Base-by-base conservation (phyloP, 192 early-diverging fungal species). In the Coemansia aciculifera region DNA sequence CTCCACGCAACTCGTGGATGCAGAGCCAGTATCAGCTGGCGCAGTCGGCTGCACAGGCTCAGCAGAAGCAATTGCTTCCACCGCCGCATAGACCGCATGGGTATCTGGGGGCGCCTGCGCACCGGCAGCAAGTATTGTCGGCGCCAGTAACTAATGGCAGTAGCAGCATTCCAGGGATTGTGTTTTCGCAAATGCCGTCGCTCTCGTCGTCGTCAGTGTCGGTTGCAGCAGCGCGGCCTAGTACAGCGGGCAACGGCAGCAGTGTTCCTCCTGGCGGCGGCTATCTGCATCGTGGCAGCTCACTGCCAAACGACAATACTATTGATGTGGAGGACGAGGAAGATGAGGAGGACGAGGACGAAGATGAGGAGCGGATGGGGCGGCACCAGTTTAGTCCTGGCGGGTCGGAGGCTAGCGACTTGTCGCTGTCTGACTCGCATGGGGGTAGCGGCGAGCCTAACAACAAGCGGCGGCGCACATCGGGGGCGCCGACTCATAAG, bases 101-200 rank as follows among this genome's bases (percentile, higher is more conserved):
- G 2, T 54, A 54, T 29, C 51, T 12, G 11, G 24, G 7, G 51
- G 51, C 51, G 51, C 51, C 51, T 7, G n/a, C 44, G n/a, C 44
- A 48, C 27, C 51, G 51, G 51, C 51, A 24, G 51, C 51, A 54
- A 6, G 51, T 54, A 11, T 29, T 54, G 51, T 54, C 51, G 24
- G 51, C 51, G 23, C 51, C 51, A 2, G 13, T 29, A 0, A 13
- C 51, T 9, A 49, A 49, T 24, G 48, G 48, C 44, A 59, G n/a
- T 36, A 57, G 51, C 42, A 31, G 43, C 13, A 49, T 37, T 36
- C 66, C 69, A 0, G 75, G 66, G 0, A 34, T 65, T 7, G 70
- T 81, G 40, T 81, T 81, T 38, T 62, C 79, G 49, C 79, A 75
- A 39, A 81, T 81, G 71, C 79, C 79, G 17, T 66, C 73, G 17